These are phyloP conservation scores for Garcia nutans DNA, from an alignment of 345 rosid species.

Conservation along the genomic window DNA sequence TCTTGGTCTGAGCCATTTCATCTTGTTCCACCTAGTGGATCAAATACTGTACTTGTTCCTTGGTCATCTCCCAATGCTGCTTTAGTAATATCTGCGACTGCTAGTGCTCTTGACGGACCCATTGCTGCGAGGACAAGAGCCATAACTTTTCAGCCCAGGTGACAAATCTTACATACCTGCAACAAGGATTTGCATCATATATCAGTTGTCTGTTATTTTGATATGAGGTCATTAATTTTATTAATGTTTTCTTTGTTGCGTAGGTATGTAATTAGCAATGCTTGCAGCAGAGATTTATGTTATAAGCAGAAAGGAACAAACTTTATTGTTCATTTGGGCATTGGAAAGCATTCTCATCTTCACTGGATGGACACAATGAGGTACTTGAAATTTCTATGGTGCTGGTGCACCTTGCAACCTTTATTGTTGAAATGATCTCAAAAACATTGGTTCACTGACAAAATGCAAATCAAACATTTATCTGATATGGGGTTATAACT, in stretches of 20 bases:
- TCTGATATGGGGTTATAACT: background rate
- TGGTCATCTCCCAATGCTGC: conserved; percentile 61
- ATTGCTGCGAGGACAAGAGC: conserved; percentile 75
- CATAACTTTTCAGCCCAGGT: conserved; percentile 89
- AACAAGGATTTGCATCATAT: background rate
- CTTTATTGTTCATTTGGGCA: conserved; percentile 53
- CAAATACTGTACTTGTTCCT: conserved; percentile 71
- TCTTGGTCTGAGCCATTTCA: conserved; percentile 79
- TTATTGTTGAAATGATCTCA: background rate
- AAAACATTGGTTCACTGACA: background rate
- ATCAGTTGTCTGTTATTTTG: background rate
- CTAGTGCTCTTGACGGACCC: conserved; percentile 60
- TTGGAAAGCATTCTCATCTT: conserved; percentile 79
- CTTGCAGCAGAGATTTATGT: conserved; percentile 73
- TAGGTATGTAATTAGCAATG: conserved; percentile 87
- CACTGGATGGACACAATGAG: conserved; percentile 81
- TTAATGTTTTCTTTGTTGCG: conserved; percentile 12
- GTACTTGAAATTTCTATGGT: conserved; percentile 35
- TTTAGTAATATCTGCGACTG: conserved; percentile 69
- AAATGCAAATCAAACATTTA: background rate
- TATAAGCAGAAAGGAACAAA: conserved; percentile 90
- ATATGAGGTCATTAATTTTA: background rate
- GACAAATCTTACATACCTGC: conserved; percentile 9
- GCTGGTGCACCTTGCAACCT: background rate
- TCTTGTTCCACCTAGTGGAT: conserved; percentile 80